Percentiles rank a stretch among this genome's conserved stretches.
These are phyloP conservation scores for Leccinellum albellum DNA, from an alignment of 768 basidiomycete genomes.

Conservation along the genomic window DNA sequence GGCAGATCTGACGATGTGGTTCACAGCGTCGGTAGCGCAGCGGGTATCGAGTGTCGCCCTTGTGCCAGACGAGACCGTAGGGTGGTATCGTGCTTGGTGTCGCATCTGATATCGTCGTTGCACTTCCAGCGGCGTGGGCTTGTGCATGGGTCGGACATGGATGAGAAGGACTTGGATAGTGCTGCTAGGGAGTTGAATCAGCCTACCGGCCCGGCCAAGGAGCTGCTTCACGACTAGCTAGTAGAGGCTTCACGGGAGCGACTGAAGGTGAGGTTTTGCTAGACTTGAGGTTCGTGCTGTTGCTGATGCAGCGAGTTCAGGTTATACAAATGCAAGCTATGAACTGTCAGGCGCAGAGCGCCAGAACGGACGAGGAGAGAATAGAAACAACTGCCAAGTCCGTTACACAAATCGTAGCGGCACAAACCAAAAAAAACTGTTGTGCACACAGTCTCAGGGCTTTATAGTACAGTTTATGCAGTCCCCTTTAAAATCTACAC, in stretches of 20 bases:
- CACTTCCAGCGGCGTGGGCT: slow-evolving; percentile 55
- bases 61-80: slow-evolving; percentile 87
- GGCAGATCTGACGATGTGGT: slow-evolving; percentile 70
- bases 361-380: too few species aligned
- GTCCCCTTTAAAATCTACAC: too few species aligned
- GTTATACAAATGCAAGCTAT: slow-evolving; percentile 83
- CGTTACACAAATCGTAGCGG: too few species aligned
- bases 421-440: too few species aligned
- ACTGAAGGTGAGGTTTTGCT: slow-evolving; percentile 56
- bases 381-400: too few species aligned
- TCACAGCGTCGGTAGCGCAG: slow-evolving; percentile 76
- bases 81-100: slow-evolving; percentile 31
- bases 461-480: too few species aligned
- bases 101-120: too few species aligned
- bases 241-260: slow-evolving; percentile 79
- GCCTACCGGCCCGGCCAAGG: slow-evolving; percentile 77
- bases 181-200: slow-evolving; percentile 92
- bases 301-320: slow-evolving; percentile 37
- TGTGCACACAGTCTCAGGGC: too few species aligned
- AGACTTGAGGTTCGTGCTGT: not conserved
- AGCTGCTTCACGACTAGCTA: slow-evolving; percentile 84
- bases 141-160: too few species aligned
- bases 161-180: slow-evolving; percentile 81
- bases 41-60: slow-evolving; percentile 86
- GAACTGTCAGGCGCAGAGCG: too few species aligned